Conservation (phyloP, 179 eudicot genomes). For the Silene noctiflora region DNA sequence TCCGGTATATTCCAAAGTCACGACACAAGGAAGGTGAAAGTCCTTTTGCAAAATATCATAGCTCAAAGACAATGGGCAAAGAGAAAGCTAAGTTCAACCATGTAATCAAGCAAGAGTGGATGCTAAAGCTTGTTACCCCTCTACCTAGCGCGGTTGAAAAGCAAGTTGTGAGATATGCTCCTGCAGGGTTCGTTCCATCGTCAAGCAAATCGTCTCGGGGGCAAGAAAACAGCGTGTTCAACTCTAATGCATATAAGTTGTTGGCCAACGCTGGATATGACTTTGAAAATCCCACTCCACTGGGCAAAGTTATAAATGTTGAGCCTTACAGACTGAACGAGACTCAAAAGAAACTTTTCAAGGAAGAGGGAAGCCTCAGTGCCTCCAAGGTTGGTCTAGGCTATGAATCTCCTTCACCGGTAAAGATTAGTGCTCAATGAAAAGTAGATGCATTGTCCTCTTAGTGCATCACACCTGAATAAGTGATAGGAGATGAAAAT, state of each 20-base stretch:
- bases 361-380: not conserved
- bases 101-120: not conserved
- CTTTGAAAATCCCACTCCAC: not conserved
- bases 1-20: not conserved
- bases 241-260: conserved; percentile 2
- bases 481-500: not conserved
- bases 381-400: not conserved
- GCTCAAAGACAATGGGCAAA: not conserved
- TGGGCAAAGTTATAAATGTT: not conserved
- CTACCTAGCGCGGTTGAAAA: not conserved
- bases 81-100: not conserved
- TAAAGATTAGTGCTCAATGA: not conserved
- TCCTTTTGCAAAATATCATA: not conserved
- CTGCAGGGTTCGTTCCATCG: not conserved
- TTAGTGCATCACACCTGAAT: not conserved
- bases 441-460: not conserved
- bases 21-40: not conserved
- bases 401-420: not conserved
- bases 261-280: not conserved
- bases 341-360: not conserved
- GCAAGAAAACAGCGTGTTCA: not conserved
- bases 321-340: too few relatives aligned
- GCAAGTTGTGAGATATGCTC: not conserved
- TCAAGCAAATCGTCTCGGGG: not conserved
- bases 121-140: not conserved